These are phyloP conservation scores for Candida sojae DNA, from an alignment of 1,139 yeast species.

Conservation along the genomic window DNA sequence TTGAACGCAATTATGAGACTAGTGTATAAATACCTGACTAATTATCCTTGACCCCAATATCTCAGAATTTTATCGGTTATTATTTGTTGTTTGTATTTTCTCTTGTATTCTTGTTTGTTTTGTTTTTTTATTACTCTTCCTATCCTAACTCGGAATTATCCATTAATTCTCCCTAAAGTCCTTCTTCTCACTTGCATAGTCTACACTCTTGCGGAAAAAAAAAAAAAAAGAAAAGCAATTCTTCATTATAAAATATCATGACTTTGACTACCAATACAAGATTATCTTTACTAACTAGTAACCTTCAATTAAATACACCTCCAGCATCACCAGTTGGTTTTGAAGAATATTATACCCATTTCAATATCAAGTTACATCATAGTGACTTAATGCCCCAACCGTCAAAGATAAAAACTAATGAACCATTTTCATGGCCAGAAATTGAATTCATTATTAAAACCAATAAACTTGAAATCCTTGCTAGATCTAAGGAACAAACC, in stretches of 20 bases:
- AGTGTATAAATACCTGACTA: neutral
- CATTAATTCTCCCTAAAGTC: too few relatives aligned
- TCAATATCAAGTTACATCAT: slow-evolving; percentile 19
- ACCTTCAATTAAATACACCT: slow-evolving; percentile 12
- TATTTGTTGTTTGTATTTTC: neutral
- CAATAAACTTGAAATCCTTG: slow-evolving; percentile 42
- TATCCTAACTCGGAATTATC: too few relatives aligned
- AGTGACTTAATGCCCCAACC: slow-evolving; percentile 44
- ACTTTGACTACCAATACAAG: neutral
- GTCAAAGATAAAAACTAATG: slow-evolving; percentile 32
- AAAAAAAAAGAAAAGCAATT: neutral
- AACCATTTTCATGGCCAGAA: slow-evolving; percentile 39
- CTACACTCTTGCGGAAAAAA: neutral
- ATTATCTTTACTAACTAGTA: neutral
- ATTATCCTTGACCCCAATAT: neutral
- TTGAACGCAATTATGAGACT: neutral
- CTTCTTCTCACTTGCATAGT: neutral
- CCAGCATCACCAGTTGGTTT: slow-evolving; percentile 11
- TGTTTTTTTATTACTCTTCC: neutral
- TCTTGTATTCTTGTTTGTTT: too few relatives aligned
- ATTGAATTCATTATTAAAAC: slow-evolving; percentile 28
- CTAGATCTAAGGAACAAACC: slow-evolving; percentile 37
- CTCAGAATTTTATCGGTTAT: neutral
- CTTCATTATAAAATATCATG: slow-evolving; percentile 2
- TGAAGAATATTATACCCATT: slow-evolving; percentile 9